Percentiles rank a stretch among this genome's conserved stretches.
Conservation (phyloP, 495 filamentous ascomycete species). For the Pyrenopolyporus hunteri region DNA sequence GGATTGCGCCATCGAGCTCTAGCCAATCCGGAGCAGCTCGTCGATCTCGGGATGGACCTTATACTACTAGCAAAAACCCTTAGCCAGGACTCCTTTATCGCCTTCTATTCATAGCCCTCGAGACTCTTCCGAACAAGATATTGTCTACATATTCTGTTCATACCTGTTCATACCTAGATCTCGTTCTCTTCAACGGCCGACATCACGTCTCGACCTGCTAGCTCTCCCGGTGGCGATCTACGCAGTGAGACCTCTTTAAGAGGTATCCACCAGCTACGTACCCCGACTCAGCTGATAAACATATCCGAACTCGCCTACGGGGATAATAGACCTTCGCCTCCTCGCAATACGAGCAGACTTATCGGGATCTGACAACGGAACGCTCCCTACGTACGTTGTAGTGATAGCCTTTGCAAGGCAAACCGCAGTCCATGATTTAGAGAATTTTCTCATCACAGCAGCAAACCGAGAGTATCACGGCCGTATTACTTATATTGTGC, state of each 20-base stretch:
- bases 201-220: constrained; percentile 1
- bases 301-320: constrained; percentile 8
- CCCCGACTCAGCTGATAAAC: constrained; percentile 5
- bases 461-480: background rate
- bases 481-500: background rate
- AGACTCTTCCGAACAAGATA: too few species aligned
- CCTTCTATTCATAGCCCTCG: too few species aligned
- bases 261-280: constrained; percentile 21
- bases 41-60: background rate
- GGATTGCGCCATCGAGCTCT: constrained; percentile 31
- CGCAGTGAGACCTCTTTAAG: too few species aligned
- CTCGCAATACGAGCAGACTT: background rate
- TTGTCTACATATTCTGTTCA: too few species aligned
- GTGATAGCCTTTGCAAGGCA: constrained; percentile 9
- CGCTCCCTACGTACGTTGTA: background rate
- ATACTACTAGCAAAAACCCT: constrained; percentile 2
- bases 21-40: constrained; percentile 14
- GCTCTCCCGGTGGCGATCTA: background rate
- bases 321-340: constrained; percentile 10
- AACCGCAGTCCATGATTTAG: too few species aligned
- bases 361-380: background rate
- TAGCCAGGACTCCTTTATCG: too few species aligned
- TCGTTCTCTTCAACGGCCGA: constrained; percentile 2
- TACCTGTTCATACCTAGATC: too few species aligned
- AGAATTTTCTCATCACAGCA: too few species aligned